phyloP scores from a whole-genome alignment of 208 protist species.

The Entamoeba invadens region DNA sequence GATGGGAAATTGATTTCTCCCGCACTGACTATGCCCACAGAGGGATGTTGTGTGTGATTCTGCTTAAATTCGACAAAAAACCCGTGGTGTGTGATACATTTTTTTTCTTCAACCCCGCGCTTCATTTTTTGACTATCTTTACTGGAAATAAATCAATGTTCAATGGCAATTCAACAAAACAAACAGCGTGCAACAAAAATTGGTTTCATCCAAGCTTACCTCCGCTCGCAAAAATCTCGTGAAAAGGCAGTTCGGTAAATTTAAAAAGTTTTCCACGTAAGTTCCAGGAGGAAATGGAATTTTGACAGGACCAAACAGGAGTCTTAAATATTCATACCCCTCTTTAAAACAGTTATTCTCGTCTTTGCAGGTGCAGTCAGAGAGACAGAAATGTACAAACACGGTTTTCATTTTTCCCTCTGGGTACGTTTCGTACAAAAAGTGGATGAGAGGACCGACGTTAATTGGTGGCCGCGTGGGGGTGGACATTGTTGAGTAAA shows the following conservation, averaged over 20 bases:
- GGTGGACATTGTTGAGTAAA: background rate
- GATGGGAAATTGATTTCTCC: background rate
- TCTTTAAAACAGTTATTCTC: background rate
- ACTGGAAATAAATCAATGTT: background rate
- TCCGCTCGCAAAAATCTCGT: background rate
- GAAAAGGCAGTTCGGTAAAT: background rate
- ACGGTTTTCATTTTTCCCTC: background rate
- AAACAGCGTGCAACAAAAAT: too few relatives aligned
- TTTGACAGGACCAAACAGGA: background rate
- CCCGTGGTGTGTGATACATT: background rate
- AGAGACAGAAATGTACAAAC: background rate
- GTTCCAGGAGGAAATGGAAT: background rate
- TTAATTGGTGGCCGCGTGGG: background rate
- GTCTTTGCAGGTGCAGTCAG: background rate
- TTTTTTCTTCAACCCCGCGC: background rate
- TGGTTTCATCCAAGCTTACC: too few relatives aligned
- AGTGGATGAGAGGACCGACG: background rate
- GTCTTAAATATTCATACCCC: background rate
- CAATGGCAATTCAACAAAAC: background rate
- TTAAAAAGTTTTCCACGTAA: background rate
- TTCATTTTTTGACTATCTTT: background rate
- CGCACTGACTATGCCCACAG: background rate
- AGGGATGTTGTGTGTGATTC: background rate
- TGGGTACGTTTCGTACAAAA: background rate
- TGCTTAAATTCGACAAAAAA: background rate